Conservation (phyloP, 2,329 filamentous ascomycete species). For the Verticillium nonalfalfae region DNA sequence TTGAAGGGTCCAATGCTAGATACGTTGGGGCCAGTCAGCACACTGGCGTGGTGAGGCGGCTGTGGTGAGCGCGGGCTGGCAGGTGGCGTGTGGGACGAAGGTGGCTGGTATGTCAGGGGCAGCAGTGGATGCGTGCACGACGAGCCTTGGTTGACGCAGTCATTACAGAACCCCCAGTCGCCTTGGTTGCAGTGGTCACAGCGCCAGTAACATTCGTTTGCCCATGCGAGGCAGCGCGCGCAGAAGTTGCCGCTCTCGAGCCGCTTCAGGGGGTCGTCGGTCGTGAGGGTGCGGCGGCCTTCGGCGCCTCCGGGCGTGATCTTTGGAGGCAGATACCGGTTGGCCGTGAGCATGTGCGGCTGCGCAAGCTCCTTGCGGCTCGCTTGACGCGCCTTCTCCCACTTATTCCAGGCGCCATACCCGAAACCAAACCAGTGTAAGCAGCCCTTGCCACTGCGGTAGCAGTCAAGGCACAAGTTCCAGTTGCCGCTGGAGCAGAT, state of each 20-base stretch:
- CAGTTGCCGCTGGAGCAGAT: conserved; percentile 65
- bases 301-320: conserved; percentile 44
- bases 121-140: conserved; percentile 79
- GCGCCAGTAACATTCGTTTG: conserved; percentile 85
- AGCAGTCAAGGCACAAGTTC: conserved; percentile 78
- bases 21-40: conserved; percentile 40
- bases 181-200: conserved; percentile 84
- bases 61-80: conserved; percentile 34
- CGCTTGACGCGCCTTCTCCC: conserved; percentile 46
- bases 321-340: conserved; percentile 48
- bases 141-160: conserved; percentile 75
- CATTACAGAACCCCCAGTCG: conserved; percentile 90
- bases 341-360: conserved; percentile 53
- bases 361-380: conserved; percentile 32
- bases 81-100: conserved; percentile 26
- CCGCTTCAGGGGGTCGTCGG: conserved; percentile 59
- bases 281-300: conserved; percentile 51
- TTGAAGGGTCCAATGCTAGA: conserved; percentile 50
- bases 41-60: conserved; percentile 36
- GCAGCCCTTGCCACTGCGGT: conserved; percentile 70
- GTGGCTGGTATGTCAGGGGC: conserved; percentile 60
- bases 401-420: conserved; percentile 60
- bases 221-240: conserved; percentile 62
- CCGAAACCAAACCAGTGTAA: conserved; percentile 87
- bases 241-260: conserved; percentile 82